These are phyloP conservation scores for Achaetomiella virescens DNA, from an alignment of 495 filamentous ascomycete genomes.

Conservation along the genomic window DNA sequence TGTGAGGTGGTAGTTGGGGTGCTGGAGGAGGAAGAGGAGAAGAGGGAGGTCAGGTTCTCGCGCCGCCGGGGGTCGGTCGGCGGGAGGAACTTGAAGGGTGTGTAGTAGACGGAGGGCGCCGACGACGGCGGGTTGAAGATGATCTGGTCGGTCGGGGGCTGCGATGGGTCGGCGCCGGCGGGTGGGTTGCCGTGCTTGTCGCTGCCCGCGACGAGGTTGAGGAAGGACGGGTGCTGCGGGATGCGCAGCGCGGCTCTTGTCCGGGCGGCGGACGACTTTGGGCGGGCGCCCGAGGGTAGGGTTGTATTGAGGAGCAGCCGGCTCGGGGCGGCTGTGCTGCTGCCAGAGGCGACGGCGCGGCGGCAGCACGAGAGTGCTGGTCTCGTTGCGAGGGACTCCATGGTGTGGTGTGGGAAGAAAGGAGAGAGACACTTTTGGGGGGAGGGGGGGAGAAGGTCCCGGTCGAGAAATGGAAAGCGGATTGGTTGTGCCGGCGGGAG, in stretches of 20 bases:
- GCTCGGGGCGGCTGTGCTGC: conserved; percentile 31
- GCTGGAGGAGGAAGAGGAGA: conserved; percentile 22
- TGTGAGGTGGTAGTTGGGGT: background rate
- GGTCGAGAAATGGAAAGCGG: background rate
- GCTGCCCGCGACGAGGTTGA: conserved; percentile 24
- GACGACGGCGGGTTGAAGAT: conserved; percentile 95
- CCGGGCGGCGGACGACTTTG: conserved; percentile 64
- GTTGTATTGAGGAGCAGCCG: conserved; percentile 24
- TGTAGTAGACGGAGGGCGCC: conserved; percentile 73
- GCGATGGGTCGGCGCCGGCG: background rate
- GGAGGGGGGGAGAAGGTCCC: background rate
- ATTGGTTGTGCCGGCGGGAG: too few relatives aligned
- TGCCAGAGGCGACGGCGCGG: conserved; percentile 4
- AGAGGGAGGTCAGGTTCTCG: conserved; percentile 37
- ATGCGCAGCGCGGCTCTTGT: conserved; percentile 67
- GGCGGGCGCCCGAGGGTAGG: conserved; percentile 46
- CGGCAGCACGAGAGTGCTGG: conserved; percentile 19
- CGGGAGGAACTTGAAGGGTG: conserved; percentile 86
- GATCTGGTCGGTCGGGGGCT: conserved; percentile 54
- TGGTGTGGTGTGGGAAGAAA: background rate
- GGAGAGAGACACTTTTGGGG: background rate
- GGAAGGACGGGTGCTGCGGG: conserved; percentile 67
- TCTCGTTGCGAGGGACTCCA: conserved; percentile 14
- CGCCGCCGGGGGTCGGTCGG: conserved; percentile 62
- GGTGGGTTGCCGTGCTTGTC: background rate